phyloP scores from a whole-genome alignment of 2,329 filamentous ascomycete genomes.

The Exophiala bonariae region DNA sequence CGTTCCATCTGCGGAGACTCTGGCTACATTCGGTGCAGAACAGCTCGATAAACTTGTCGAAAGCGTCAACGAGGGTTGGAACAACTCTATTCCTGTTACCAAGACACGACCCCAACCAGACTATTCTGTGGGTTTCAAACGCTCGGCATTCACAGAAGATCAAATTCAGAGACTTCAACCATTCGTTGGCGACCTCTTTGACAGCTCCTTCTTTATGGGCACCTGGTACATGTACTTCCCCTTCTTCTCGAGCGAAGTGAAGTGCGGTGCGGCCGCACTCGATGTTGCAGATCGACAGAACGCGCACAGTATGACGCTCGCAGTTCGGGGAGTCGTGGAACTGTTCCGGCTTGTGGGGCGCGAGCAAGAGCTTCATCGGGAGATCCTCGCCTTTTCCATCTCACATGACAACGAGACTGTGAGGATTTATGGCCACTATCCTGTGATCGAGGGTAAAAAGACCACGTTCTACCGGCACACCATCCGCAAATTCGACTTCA shows the following conservation, averaged over 20 bases:
- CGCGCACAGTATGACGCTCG: constrained; percentile 32
- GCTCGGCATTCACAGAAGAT: constrained; percentile 43
- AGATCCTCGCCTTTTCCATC: constrained; percentile 48
- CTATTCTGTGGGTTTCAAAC: constrained; percentile 34
- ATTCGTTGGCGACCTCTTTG: constrained; percentile 40
- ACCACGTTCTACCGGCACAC: constrained; percentile 39
- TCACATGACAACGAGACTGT: constrained; percentile 37
- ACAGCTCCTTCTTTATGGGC: constrained; percentile 45
- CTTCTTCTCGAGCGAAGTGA: constrained; percentile 52
- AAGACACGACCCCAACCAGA: constrained; percentile 36
- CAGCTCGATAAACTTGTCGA: constrained; percentile 33
- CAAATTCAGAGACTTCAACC: constrained; percentile 44
- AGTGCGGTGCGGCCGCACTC: constrained; percentile 40
- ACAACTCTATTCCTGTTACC: constrained; percentile 30
- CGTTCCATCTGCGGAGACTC: constrained; percentile 37
- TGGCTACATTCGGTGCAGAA: constrained; percentile 29
- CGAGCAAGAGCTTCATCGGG: constrained; percentile 37
- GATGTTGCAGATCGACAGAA: constrained; percentile 34
- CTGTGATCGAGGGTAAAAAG: constrained; percentile 35
- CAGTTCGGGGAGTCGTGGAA: constrained; percentile 35
- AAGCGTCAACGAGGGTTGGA: constrained; percentile 36
- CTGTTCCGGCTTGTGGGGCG: constrained; percentile 30
- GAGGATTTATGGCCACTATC: constrained; percentile 44
- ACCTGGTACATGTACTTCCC: constrained; percentile 52
- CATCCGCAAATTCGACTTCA: constrained; percentile 37